Percentiles rank a stretch among this genome's conserved stretches.
These are phyloP conservation scores for Chaetoscypha palmicola DNA, from an alignment of 2,329 filamentous ascomycete genomes.

Conservation along the genomic window DNA sequence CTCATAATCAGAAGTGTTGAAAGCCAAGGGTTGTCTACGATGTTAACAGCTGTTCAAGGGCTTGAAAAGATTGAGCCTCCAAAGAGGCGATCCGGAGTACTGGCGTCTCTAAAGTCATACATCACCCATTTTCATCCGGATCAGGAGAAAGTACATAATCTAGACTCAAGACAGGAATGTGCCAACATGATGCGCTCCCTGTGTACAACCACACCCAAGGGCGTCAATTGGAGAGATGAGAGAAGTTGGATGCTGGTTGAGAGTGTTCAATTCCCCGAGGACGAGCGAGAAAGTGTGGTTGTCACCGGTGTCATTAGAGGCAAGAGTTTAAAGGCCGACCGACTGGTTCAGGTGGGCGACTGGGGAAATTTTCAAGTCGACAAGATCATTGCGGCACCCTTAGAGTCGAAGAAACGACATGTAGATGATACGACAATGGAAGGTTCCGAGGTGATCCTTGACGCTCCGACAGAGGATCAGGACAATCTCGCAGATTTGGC, in stretches of 20 bases:
- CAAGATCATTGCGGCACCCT: slow-evolving; percentile 73
- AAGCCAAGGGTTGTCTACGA: slow-evolving; percentile 87
- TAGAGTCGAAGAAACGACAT: slow-evolving; percentile 54
- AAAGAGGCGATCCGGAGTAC: slow-evolving; percentile 69
- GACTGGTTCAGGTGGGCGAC: slow-evolving; percentile 83
- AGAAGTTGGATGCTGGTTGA: slow-evolving; percentile 94
- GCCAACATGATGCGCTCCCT: slow-evolving; percentile 84
- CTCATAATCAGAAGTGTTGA: slow-evolving; percentile 80
- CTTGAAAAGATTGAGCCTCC: slow-evolving; percentile 70
- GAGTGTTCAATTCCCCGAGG: slow-evolving; percentile 63
- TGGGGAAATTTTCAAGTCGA: slow-evolving; percentile 93
- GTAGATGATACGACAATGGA: slow-evolving; percentile 64
- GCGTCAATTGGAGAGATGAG: slow-evolving; percentile 91
- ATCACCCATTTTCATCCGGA: slow-evolving; percentile 92
- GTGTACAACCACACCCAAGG: slow-evolving; percentile 88
- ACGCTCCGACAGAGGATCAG: slow-evolving; percentile 67
- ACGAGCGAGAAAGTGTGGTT: slow-evolving; percentile 55
- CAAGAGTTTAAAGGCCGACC: slow-evolving; percentile 79
- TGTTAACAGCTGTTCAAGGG: slow-evolving; percentile 78
- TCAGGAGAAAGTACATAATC: slow-evolving; percentile 82
- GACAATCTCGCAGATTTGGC: slow-evolving; percentile 80
- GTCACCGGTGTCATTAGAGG: slow-evolving; percentile 83
- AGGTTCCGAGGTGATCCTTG: slow-evolving; percentile 53
- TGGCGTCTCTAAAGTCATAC: slow-evolving; percentile 81
- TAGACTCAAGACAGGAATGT: slow-evolving; percentile 85